These are phyloP conservation scores for Panaeolus cyanescens DNA, from an alignment of 768 basidiomycete genomes.

Conservation along the genomic window DNA sequence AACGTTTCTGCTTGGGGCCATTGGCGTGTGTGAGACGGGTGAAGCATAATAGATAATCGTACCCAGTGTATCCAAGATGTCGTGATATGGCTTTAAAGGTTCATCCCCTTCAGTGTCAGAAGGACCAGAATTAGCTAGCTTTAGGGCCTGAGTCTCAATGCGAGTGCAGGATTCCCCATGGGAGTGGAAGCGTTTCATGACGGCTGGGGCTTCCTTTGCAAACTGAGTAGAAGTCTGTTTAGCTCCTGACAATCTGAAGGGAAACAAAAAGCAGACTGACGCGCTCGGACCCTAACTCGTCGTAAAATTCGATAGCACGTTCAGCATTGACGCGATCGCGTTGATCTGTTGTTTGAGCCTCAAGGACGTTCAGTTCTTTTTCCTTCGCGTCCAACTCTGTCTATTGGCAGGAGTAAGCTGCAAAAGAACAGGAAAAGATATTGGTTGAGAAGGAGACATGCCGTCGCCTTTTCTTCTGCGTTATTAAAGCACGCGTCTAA, in stretches of 20 bases:
- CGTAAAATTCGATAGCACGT: slow-evolving; percentile 43
- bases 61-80: slow-evolving; percentile 47
- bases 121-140: slow-evolving; percentile 35
- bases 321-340: slow-evolving; percentile 46
- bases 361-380: slow-evolving; percentile 36
- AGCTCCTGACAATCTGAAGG: background rate
- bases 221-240: slow-evolving; percentile 29
- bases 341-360: slow-evolving; percentile 42
- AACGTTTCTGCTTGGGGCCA: slow-evolving; percentile 20
- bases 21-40: slow-evolving; percentile 3
- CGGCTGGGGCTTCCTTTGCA: slow-evolving; percentile 41
- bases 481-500: slow-evolving; percentile 51
- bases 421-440: background rate
- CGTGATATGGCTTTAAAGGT: slow-evolving; percentile 41
- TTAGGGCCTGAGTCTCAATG: slow-evolving; percentile 43
- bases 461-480: slow-evolving; percentile 38
- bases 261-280: slow-evolving; percentile 25
- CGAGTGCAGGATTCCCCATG: slow-evolving; percentile 46
- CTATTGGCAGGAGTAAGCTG: slow-evolving; percentile 20
- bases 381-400: slow-evolving; percentile 36
- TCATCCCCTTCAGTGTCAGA: slow-evolving; percentile 35
- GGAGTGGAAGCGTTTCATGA: slow-evolving; percentile 49
- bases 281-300: slow-evolving; percentile 38
- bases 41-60: slow-evolving; percentile 7
- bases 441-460: slow-evolving; percentile 13